phyloP scores from a whole-genome alignment of 2,329 filamentous ascomycete genomes.

The Chrysoporthe cubensis region DNA sequence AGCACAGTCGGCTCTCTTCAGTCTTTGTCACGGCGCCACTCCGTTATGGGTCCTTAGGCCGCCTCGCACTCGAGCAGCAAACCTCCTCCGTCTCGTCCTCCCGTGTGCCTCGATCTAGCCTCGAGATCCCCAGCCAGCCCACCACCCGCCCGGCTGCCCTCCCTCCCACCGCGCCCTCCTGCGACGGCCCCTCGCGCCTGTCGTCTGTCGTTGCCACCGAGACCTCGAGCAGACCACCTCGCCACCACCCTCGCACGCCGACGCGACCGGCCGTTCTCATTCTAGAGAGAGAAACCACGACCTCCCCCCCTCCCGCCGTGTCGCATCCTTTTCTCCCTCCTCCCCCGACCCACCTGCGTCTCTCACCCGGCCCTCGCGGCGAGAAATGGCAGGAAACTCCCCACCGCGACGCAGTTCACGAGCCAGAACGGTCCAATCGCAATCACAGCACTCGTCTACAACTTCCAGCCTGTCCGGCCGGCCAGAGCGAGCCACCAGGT shows the following conservation, averaged over 20 bases:
- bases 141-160: constrained; percentile 8
- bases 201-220: not conserved
- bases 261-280: constrained; percentile 30
- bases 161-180: constrained; percentile 15
- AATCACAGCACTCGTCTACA: constrained; percentile 70
- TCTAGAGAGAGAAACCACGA: constrained; percentile 19
- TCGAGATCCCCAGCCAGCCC: constrained; percentile 17
- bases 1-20: constrained; percentile 12
- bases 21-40: constrained; percentile 3
- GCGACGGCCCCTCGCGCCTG: not conserved
- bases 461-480: constrained; percentile 78
- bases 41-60: constrained; percentile 19
- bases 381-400: constrained; percentile 65
- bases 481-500: constrained; percentile 73
- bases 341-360: constrained; percentile 37
- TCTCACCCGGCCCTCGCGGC: constrained; percentile 38
- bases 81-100: constrained; percentile 25
- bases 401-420: constrained; percentile 84
- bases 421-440: constrained; percentile 78
- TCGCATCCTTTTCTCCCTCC: constrained; percentile 16
- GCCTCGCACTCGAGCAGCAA: constrained; percentile 22
- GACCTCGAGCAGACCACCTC: not conserved
- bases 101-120: constrained; percentile 20
- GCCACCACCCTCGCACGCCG: constrained; percentile 29
- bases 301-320: constrained; percentile 10